A percentile compares a stretch with the other conserved stretches of the same genome.
phyloP scores from a whole-genome alignment of 140 eudicot genomes.

The Flaveria floridana region DNA sequence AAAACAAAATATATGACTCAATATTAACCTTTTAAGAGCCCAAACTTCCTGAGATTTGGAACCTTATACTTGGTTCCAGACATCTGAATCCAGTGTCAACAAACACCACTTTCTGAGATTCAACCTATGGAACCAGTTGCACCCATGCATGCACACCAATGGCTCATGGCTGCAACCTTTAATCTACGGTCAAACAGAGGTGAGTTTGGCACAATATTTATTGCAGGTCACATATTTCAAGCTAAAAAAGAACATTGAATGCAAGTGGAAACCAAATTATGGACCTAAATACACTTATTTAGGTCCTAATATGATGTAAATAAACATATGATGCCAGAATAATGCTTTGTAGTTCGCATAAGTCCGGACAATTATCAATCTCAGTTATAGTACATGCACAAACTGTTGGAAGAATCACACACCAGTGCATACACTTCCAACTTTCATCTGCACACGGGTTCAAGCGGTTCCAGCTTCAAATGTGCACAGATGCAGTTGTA shows the following conservation, averaged over 20 bases:
- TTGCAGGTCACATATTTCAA: background rate
- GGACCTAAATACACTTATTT: slow-evolving; percentile 16
- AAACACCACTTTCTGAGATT: too few species aligned
- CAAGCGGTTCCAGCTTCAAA: slow-evolving; percentile 25
- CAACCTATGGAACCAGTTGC: background rate
- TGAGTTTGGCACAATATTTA: background rate
- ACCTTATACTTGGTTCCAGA: too few species aligned
- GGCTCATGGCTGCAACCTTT: background rate
- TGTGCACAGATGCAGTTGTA: slow-evolving; percentile 9
- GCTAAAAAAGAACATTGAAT: background rate
- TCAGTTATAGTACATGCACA: slow-evolving; percentile 12
- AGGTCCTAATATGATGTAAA: slow-evolving; percentile 3
- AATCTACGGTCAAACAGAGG: background rate
- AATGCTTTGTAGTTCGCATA: slow-evolving; percentile 17
- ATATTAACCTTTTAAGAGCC: too few species aligned
- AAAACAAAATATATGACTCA: too few species aligned
- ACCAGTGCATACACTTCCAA: slow-evolving; percentile 1
- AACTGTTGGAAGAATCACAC: slow-evolving; percentile 3
- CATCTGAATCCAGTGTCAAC: too few species aligned
- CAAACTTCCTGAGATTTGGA: too few species aligned
- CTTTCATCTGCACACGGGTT: slow-evolving; percentile 9
- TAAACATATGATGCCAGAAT: slow-evolving; percentile 12
- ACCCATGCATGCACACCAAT: slow-evolving; percentile 10
- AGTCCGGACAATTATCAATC: slow-evolving; percentile 7
- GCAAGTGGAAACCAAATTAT: background rate